phyloP scores from a whole-genome alignment of 139 green algal genomes.

The Chlorella sp. region DNA sequence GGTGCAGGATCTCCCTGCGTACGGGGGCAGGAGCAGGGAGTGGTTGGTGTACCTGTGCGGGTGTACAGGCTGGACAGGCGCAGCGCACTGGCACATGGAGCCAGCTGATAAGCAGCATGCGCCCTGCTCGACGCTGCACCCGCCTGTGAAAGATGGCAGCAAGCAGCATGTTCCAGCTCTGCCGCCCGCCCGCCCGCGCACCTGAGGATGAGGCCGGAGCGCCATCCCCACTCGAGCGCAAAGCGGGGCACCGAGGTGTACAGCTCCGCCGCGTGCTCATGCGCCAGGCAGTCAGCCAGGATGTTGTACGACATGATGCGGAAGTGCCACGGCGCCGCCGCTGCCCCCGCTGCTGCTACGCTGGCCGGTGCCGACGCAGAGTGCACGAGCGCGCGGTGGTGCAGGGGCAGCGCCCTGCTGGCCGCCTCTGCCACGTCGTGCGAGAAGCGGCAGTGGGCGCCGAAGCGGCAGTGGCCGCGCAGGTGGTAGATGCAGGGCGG shows the following conservation, averaged over 20 bases:
- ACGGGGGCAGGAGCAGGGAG: constrained; percentile 9
- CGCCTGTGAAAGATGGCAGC: no score
- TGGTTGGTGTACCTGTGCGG: no score
- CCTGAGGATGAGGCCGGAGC: constrained; percentile 47
- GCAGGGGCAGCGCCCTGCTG: neutral
- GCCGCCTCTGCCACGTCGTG: neutral
- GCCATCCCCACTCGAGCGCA: constrained; percentile 65
- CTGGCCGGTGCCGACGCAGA: neutral
- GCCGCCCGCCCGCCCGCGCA: neutral
- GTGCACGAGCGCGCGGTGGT: constrained; percentile 1
- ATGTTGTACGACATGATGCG: constrained; percentile 89
- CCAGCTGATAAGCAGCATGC: no score
- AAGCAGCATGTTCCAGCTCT: neutral
- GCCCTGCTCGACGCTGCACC: no score
- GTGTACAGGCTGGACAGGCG: no score
- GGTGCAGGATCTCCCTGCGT: constrained; percentile 56
- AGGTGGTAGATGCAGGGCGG: constrained; percentile 31
- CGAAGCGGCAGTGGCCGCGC: constrained; percentile 44
- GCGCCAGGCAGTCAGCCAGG: constrained; percentile 74
- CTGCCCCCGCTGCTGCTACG: neutral
- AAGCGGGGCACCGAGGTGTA: constrained; percentile 61
- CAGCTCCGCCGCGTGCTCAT: constrained; percentile 67
- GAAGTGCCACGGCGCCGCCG: constrained; percentile 36
- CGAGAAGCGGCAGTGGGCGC: constrained; percentile 29
- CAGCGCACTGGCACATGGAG: no score